Base-by-base conservation (phyloP, 805 yeast species). In the Hanseniaspora lindneri region DNA sequence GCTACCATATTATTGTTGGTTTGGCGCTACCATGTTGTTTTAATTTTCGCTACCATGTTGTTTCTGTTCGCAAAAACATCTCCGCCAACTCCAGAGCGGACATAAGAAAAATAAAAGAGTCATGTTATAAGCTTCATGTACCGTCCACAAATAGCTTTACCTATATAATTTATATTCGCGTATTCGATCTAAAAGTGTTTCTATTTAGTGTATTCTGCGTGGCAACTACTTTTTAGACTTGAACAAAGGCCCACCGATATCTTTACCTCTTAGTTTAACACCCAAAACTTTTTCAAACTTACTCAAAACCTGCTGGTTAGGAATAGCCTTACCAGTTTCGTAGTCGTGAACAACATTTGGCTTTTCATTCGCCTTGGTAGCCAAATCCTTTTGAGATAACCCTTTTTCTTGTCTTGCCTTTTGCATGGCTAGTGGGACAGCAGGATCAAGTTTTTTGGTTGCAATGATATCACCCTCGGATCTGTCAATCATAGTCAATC, bases 241-340 rank as follows among this genome's bases (percentile, higher is more conserved):
- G 49, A 66, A 66, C 56, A 92, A 72, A 29, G 97, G 95, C 59
- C 80, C 78, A 54, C 98, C 98, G 60, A 92, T 83, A 66, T 80
- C 83, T 71, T 89, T 88, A 63, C 98, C 98, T 71, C 97, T 79
- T 63, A 92, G 77, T 70, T 87, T 92, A 54, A 92, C 82, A 56
- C 97, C 97, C 58, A 92, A 73, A 36, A 82, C 94, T 67, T 96
- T 77, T 71, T 92, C 97, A 65, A 92, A 69, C 71, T 92, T 92
- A 49, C 82, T 88, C 60, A 92, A 74, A 47, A 92, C 67, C 68
- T 88, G 97, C 72, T 92, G 98, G 71, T 85, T 88, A 51, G 98
- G 98, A 56, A 83, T 77, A 39, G 95, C 98, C 63, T 94, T 79
- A 52, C 95, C 96, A 50, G 94, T 84, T 71, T 92, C 98, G 67